A percentile compares a stretch with the other conserved stretches of the same genome.
Evolutionary conservation across 805 yeast species (phyloP).

Genomic region (Scheffersomyces lignosus): DNA sequence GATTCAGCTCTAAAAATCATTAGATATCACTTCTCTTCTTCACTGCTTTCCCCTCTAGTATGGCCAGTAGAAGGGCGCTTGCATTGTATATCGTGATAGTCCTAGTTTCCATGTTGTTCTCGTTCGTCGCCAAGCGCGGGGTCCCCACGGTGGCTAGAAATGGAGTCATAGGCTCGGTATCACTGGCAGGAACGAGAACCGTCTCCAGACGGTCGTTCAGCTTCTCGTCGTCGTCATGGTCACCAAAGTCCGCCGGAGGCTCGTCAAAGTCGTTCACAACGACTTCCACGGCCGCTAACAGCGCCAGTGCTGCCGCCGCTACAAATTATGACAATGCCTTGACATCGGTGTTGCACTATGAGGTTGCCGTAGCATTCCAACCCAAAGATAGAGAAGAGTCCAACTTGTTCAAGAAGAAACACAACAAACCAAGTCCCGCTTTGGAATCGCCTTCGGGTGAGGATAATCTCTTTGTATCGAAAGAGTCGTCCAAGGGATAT

Average conservation of each 20-base stretch:
- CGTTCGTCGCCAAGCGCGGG: slow-evolving; percentile 14
- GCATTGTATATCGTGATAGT: slow-evolving; percentile 12
- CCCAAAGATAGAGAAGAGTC: slow-evolving; percentile 67
- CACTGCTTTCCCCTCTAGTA: too few relatives aligned
- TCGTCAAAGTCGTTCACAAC: slow-evolving; percentile 13
- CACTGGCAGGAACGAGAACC: slow-evolving; percentile 7
- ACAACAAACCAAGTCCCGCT: slow-evolving; percentile 40
- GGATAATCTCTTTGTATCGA: slow-evolving; percentile 64
- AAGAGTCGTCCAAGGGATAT: slow-evolving; percentile 33
- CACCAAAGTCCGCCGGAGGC: slow-evolving; percentile 10
- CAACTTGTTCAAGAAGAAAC: slow-evolving; percentile 37
- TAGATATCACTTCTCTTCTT: too few relatives aligned
- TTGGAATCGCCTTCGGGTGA: slow-evolving; percentile 63
- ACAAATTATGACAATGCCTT: slow-evolving; percentile 19
- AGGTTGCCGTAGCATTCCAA: slow-evolving; percentile 68
- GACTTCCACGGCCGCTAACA: slow-evolving; percentile 18
- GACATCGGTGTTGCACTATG: slow-evolving; percentile 38
- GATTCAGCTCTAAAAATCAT: too few relatives aligned
- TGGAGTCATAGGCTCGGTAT: background rate
- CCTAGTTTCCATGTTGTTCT: slow-evolving; percentile 19
- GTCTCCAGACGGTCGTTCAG: slow-evolving; percentile 16
- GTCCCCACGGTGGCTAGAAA: slow-evolving; percentile 5
- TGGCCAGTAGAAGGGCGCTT: background rate
- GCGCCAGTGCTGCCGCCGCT: slow-evolving; percentile 18
- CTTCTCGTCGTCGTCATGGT: slow-evolving; percentile 21